phyloP scores from a whole-genome alignment of 306 rosid genomes.

The Lablab purpureus region DNA sequence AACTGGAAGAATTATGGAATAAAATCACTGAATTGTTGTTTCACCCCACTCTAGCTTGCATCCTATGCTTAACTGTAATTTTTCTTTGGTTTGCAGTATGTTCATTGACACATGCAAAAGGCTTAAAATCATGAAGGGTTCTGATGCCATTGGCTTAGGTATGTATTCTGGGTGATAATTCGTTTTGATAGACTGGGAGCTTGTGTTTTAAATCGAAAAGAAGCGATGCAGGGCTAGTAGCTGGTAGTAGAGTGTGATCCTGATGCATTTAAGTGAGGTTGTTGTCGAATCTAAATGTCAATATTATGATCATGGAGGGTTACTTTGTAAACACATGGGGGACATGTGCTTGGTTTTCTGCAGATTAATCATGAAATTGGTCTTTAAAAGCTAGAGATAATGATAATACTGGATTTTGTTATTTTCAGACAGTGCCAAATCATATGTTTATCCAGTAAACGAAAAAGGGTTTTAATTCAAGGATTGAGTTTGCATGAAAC shows the following conservation, averaged over 20 bases:
- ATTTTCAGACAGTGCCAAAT: background rate
- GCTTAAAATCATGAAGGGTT: slow-evolving; percentile 60
- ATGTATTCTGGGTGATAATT: slow-evolving; percentile 40
- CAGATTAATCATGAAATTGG: slow-evolving; percentile 6
- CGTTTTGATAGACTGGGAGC: slow-evolving; percentile 25
- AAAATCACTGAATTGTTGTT: background rate
- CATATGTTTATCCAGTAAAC: background rate
- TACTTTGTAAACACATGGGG: background rate
- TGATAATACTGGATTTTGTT: background rate
- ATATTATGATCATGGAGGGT: slow-evolving; percentile 12
- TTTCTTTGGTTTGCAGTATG: slow-evolving; percentile 58
- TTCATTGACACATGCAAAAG: slow-evolving; percentile 58
- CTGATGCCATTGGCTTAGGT: slow-evolving; percentile 68
- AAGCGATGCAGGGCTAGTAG: background rate
- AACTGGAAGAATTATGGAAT: background rate
- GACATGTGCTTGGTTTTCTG: background rate
- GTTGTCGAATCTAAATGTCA: background rate
- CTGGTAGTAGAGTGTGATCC: slow-evolving; percentile 23
- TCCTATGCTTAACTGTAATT: slow-evolving; percentile 25
- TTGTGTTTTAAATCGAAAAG: background rate
- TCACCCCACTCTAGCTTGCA: slow-evolving; percentile 16
- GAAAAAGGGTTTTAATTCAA: background rate
- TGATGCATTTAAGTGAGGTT: slow-evolving; percentile 12
- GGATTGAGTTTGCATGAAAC: slow-evolving; percentile 12
- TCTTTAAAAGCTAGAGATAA: background rate